phyloP scores from a whole-genome alignment of 306 rosid species.

The Vigna mungo region DNA sequence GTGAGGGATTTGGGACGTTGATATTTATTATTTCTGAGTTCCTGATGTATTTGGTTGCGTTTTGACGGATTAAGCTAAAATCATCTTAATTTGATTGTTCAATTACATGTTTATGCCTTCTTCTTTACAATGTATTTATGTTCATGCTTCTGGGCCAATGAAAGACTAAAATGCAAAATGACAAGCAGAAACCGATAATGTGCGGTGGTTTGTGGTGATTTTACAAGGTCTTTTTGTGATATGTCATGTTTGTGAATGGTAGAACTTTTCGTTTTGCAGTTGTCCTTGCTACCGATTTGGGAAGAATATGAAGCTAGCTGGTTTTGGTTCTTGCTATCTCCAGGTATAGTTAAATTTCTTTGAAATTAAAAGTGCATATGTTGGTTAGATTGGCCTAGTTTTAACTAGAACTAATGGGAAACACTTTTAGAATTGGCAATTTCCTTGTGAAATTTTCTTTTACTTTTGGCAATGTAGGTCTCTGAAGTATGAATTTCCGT shows the following conservation, averaged over 20 bases:
- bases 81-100: constrained; percentile 7
- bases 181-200: neutral
- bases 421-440: constrained; percentile 17
- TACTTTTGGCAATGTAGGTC: constrained; percentile 12
- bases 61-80: constrained; percentile 26
- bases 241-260: constrained; percentile 37
- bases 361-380: constrained; percentile 3
- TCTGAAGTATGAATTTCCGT: constrained; percentile 32
- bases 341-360: constrained; percentile 61
- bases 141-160: constrained; percentile 30
- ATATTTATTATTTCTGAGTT: constrained; percentile 1
- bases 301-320: constrained; percentile 95
- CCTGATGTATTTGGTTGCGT: constrained; percentile 15
- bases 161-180: constrained; percentile 7
- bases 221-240: constrained; percentile 13
- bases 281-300: constrained; percentile 97
- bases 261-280: constrained; percentile 62
- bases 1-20: constrained; percentile 28
- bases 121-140: neutral
- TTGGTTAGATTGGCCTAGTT: constrained; percentile 7
- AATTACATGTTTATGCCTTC: neutral
- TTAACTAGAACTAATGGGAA: constrained; percentile 1
- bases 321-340: constrained; percentile 74
- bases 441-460: neutral
- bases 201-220: neutral